Conservation (phyloP, 2,329 filamentous ascomycete genomes). For the Exophiala sp. region DNA sequence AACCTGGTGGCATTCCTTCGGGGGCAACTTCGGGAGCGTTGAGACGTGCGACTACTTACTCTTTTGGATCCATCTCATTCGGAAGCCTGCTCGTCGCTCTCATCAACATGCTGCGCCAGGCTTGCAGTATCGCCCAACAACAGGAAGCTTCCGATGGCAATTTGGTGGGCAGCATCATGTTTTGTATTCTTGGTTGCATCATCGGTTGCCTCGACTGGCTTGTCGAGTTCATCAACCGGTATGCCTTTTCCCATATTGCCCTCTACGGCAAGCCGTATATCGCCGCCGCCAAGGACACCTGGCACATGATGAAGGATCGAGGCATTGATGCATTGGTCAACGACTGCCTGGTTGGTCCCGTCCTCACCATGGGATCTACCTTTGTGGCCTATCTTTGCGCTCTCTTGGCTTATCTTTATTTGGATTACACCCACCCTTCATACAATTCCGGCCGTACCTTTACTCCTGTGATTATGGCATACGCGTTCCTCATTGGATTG, state of each 20-base stretch:
- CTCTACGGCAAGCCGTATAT: conserved; percentile 88
- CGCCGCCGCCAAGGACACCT: conserved; percentile 79
- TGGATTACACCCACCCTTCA: conserved; percentile 69
- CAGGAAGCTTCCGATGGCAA: conserved; percentile 62
- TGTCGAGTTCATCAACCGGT: conserved; percentile 81
- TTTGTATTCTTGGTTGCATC: conserved; percentile 71
- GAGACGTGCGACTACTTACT: conserved; percentile 76
- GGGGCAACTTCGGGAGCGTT: conserved; percentile 78
- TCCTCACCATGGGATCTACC: conserved; percentile 67
- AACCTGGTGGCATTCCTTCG: conserved; percentile 61
- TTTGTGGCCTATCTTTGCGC: conserved; percentile 80
- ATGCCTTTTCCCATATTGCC: conserved; percentile 87
- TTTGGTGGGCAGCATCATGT: conserved; percentile 58
- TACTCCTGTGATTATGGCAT: conserved; percentile 73
- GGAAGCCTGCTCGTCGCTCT: conserved; percentile 82
- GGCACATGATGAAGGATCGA: conserved; percentile 84
- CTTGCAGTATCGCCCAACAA: conserved; percentile 70
- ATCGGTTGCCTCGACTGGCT: conserved; percentile 77
- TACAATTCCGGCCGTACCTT: conserved; percentile 66
- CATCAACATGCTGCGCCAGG: conserved; percentile 75
- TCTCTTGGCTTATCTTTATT: conserved; percentile 78
- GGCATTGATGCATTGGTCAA: conserved; percentile 87
- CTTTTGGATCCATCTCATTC: conserved; percentile 83
- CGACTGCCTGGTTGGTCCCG: conserved; percentile 72
- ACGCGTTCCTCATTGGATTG: conserved; percentile 80